A percentile compares a stretch with the other conserved stretches of the same genome.
Conservation (phyloP, 371 early-diverging fungal genomes). For the Choanephora cucurbitarum region DNA sequence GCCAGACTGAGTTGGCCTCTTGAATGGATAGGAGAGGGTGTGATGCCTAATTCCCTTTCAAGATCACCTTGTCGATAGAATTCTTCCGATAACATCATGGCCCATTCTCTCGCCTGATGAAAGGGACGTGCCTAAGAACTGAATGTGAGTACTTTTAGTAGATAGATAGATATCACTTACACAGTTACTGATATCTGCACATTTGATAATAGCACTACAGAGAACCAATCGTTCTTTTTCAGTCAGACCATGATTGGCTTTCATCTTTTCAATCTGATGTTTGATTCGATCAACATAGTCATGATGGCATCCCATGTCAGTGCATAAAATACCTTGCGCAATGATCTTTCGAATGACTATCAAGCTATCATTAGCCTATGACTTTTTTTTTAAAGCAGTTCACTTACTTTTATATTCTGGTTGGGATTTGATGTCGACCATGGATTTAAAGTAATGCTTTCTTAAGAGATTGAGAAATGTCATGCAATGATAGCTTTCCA, state of each 20-base stretch:
- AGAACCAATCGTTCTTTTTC: constrained; percentile 56
- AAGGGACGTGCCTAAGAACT: constrained; percentile 65
- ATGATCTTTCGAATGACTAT: constrained; percentile 67
- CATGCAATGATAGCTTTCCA: constrained; percentile 92
- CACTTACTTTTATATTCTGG: constrained; percentile 39
- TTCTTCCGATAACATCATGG: constrained; percentile 59
- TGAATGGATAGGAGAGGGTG: constrained; percentile 54
- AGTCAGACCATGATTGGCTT: neutral
- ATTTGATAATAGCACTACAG: constrained; percentile 75
- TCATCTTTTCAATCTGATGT: constrained; percentile 51
- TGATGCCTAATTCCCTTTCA: constrained; percentile 61
- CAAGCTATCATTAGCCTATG: too few relatives aligned
- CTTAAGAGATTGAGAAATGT: constrained; percentile 80
- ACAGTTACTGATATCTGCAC: constrained; percentile 80
- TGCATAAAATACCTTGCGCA: constrained; percentile 72
- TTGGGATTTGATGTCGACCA: constrained; percentile 20
- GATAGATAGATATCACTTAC: too few relatives aligned
- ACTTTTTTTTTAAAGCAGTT: too few relatives aligned
- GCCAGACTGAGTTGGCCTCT: constrained; percentile 50
- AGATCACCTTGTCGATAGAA: constrained; percentile 63
- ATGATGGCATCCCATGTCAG: constrained; percentile 79
- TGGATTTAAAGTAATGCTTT: constrained; percentile 52
- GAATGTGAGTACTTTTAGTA: too few relatives aligned
- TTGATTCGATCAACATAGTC: constrained; percentile 71
- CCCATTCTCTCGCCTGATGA: constrained; percentile 54